Base-by-base conservation (phyloP, 768 basidiomycete genomes). In the Russula virescens region DNA sequence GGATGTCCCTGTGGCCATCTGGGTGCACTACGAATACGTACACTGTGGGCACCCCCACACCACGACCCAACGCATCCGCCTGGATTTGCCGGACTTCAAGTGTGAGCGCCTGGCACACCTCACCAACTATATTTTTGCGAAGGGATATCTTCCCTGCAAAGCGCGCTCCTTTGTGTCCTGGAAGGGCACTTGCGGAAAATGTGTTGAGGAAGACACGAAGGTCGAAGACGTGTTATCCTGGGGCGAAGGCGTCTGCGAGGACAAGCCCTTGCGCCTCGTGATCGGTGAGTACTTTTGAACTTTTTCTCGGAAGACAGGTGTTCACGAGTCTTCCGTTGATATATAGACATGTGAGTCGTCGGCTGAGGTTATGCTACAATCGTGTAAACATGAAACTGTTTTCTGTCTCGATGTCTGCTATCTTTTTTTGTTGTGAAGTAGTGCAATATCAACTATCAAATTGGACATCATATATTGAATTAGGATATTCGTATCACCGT, bases 101-200 rank as follows among this genome's bases (percentile, higher is more conserved):
- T 55, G 77, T 56, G 78, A 77, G 62, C 70, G 73, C 23, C 61
- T 81, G 21, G 78, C 78, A 23, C 75, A 81, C 59, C 65, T 81
- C 58, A 80, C 79, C 53, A 81, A 81, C 73, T 63, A 80, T 60
- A 72, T 81, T 66, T 82, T 81, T 70, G 64, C 54, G 21, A 72
- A 73, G 40, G 76, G 76, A 1, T 82, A 74, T 57, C 68, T 75
- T 28, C 69, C 74, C 35, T 23, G 69, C 23, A 71, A 77, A 59
- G 55, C 74, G 43, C 71, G 78, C 56, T 64, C 74, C 28, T 66
- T 73, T 31, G 79, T 81, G 25, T 73, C 75, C 69, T 80, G 79
- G 80, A 69, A 76, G 63, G 70, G 71, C 4, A 31, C 63, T 5
- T 78, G 78, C 48, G 78, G 79, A 51, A 71, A 68, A 46, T 67